Evolutionary conservation across 2,329 filamentous ascomycete species (phyloP).

Genomic region (Claviceps purpurea): DNA sequence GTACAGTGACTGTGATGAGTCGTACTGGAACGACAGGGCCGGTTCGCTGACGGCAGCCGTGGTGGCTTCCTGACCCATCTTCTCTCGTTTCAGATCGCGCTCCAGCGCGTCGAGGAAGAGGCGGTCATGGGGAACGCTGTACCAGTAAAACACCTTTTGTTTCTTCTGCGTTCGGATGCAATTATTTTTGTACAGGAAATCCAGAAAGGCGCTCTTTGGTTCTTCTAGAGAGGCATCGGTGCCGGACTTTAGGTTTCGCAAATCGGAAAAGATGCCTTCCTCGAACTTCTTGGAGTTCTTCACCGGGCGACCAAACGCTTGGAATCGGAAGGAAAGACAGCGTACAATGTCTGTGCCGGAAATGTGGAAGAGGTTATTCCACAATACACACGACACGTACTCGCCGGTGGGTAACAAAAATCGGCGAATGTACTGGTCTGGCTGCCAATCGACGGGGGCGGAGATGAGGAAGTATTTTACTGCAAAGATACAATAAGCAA

Average conservation of each 20-base stretch:
- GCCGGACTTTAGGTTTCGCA: conserved; percentile 95
- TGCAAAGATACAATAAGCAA: conserved; percentile 22
- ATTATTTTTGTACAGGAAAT: conserved; percentile 99
- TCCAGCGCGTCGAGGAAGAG: conserved; percentile 95
- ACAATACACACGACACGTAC: conserved; percentile 96
- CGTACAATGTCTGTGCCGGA: conserved; percentile 97
- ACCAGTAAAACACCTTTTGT: conserved; percentile 99
- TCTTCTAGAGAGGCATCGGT: conserved; percentile 97
- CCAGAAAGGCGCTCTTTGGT: conserved; percentile 94
- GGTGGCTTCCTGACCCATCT: conserved; percentile 97
- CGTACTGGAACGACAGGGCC: conserved; percentile 95
- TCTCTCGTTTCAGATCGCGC: conserved; percentile 94
- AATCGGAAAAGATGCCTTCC: conserved; percentile 96
- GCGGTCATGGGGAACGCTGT: conserved; percentile 94
- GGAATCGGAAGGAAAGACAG: conserved; percentile 95
- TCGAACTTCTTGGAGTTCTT: conserved; percentile 99
- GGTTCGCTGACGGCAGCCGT: conserved; percentile 95
- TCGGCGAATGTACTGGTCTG: conserved; percentile 89
- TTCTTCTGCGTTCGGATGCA: conserved; percentile 99
- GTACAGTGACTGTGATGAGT: conserved; percentile 96
- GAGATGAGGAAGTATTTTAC: conserved; percentile 99
- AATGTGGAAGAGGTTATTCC: conserved; percentile 99
- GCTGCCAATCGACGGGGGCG: conserved; percentile 93
- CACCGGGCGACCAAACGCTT: conserved; percentile 93
- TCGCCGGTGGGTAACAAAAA: conserved; percentile 94